Base-by-base conservation (phyloP, 768 basidiomycete species). In the Russula earlei region DNA sequence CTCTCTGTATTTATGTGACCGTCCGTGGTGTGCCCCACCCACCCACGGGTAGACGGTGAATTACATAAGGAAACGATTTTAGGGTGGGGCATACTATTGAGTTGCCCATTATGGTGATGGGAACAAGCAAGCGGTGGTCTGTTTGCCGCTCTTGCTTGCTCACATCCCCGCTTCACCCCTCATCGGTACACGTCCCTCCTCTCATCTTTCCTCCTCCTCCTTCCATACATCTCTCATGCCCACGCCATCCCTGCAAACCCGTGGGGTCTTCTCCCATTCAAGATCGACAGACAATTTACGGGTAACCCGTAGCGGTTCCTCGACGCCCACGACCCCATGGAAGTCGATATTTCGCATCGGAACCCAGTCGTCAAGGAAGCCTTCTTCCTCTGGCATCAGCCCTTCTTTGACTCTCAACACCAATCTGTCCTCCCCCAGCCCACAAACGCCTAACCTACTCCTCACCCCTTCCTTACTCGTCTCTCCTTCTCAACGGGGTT, bases 271-370 rank as follows among this genome's bases (percentile, higher is more conserved):
- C 45, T 60, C 60, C 3, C 44, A 54, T 36, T 49, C 56, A 65
- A 49, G 63, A 59, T 48, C 67, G 49, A 29, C 63, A 12, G 58
- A 61, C 48, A 49, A 56, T 46, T 24, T 55, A 15, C 59, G 64
- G 9, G n/a, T 22, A 42, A 22, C 42, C 9, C 59, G 49, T 37
- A 38, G 51, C 53, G 52, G 33, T 37, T 52, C 61, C 37, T 60
- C 64, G 7, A 50, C 63, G 54, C 53, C 60, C 4, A 64, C 62
- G 2, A 49, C 63, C 42, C 66, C 74, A 49, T 90, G 87, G 87
- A 88, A 83, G 70, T 81, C 84, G 20, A 77, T 88, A 59, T 83
- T 90, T 72, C 81, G 85, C 59, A 73, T 88, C 55, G 81, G 73
- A 37, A 84, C 74, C 63, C 69, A 75, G 31, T 84, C 85, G 8